These are phyloP conservation scores for Rhizophlyctis rosea DNA, from an alignment of 192 early-diverging fungal genomes.

Conservation along the genomic window DNA sequence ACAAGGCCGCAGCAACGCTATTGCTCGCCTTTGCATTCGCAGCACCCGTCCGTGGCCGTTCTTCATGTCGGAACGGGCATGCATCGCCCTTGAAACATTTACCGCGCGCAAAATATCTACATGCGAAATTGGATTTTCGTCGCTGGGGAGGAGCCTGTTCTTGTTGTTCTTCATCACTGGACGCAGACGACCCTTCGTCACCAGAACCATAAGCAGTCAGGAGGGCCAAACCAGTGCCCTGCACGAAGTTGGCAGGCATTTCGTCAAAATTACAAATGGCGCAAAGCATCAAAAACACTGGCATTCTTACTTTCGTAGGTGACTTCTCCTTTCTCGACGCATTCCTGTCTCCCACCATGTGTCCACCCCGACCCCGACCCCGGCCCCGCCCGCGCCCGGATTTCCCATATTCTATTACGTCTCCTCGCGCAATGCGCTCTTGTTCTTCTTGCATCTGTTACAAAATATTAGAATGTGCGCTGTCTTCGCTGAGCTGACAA, in stretches of 20 bases:
- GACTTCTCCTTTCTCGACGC: no score
- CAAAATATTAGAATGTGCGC: constrained; percentile 2
- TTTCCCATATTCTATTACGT: constrained; percentile 15
- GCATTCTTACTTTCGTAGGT: no score
- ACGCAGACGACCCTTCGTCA: no score
- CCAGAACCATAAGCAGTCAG: no score
- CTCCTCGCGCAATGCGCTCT: constrained; percentile 28
- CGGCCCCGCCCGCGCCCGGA: background rate
- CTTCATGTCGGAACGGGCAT: constrained; percentile 38
- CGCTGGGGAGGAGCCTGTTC: constrained; percentile 36
- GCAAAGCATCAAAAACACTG: no score
- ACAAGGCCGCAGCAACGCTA: constrained; percentile 6
- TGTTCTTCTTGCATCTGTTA: constrained; percentile 35
- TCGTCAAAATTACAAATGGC: no score
- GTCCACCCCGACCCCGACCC: no score
- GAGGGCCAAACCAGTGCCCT: no score
- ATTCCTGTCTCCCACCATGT: no score
- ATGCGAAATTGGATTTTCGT: constrained; percentile 26
- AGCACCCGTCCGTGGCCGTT: constrained; percentile 17
- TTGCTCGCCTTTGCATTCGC: constrained; percentile 17
- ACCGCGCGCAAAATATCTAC: constrained; percentile 38
- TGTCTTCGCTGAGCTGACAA: constrained; percentile 7
- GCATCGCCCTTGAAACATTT: constrained; percentile 36
- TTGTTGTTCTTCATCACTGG: constrained; percentile 45
- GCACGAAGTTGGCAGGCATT: no score